Conservation (phyloP, 768 basidiomycete species). For the Tylopilus intermedius region DNA sequence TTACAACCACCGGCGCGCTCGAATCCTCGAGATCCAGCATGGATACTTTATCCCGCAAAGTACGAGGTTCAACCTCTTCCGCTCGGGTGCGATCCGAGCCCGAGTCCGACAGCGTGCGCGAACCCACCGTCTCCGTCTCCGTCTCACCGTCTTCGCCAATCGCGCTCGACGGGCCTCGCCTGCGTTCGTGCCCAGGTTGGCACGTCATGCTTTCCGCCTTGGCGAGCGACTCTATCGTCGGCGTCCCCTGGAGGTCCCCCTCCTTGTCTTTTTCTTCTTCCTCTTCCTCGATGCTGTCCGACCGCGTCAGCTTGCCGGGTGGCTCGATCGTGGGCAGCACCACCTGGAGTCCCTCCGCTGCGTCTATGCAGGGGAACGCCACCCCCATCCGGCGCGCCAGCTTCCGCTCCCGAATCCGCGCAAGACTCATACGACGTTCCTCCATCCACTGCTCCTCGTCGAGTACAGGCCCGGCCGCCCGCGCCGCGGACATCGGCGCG, state of each 20-base stretch:
- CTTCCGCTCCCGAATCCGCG: constrained; percentile 30
- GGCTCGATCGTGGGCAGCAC: constrained; percentile 18
- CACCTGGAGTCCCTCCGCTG: constrained; percentile 13
- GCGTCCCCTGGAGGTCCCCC: constrained; percentile 2
- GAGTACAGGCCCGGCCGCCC: constrained; percentile 2
- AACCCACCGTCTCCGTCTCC: constrained; percentile 20
- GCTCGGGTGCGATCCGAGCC: constrained; percentile 26
- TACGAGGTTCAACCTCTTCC: constrained; percentile 23
- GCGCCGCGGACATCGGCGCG: constrained; percentile 1
- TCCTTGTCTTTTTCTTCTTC: constrained; percentile 24
- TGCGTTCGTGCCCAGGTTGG: constrained; percentile 5
- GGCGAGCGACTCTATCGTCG: background rate
- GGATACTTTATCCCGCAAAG: constrained; percentile 25
- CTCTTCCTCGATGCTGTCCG: constrained; percentile 31
- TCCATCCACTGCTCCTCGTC: constrained; percentile 36
- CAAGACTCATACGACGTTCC: constrained; percentile 30
- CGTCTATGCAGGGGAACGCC: constrained; percentile 12
- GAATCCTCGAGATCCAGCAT: constrained; percentile 26
- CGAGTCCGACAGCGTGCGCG: constrained; percentile 26
- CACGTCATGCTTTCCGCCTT: background rate
- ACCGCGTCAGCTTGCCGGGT: constrained; percentile 24
- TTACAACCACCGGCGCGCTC: constrained; percentile 13
- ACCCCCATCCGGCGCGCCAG: constrained; percentile 30
- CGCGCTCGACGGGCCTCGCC: background rate
- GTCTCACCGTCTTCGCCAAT: constrained; percentile 17